phyloP scores from a whole-genome alignment of 2,329 filamentous ascomycete genomes.

The Zasmidium citrigriseum region DNA sequence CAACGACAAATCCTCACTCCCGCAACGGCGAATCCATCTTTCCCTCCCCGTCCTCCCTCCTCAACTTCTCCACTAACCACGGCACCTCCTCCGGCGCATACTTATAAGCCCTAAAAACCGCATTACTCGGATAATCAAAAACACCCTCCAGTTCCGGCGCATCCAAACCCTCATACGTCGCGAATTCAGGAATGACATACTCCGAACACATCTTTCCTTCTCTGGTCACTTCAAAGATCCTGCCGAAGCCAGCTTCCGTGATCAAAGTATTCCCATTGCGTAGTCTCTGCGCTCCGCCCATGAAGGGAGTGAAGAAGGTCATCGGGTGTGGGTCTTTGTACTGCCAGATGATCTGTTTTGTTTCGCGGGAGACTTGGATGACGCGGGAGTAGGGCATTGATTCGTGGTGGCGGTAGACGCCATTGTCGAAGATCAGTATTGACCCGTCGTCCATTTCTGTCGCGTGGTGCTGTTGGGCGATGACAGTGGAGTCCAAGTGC shows the following conservation, averaged over 20 bases:
- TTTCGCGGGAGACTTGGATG: slow-evolving; percentile 42
- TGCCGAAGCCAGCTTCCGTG: slow-evolving; percentile 46
- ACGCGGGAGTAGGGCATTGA: slow-evolving; percentile 46
- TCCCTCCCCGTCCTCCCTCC: background rate
- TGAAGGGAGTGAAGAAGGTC: slow-evolving; percentile 50
- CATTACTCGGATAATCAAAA: slow-evolving; percentile 46
- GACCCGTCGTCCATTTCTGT: slow-evolving; percentile 44
- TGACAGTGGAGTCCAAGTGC: slow-evolving; percentile 42
- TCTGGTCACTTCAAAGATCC: slow-evolving; percentile 48
- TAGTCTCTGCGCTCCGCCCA: slow-evolving; percentile 49
- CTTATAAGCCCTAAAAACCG: slow-evolving; percentile 48
- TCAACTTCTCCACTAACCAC: slow-evolving; percentile 33
- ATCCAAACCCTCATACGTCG: slow-evolving; percentile 39
- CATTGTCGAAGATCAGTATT: slow-evolving; percentile 51
- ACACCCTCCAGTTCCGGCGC: slow-evolving; percentile 35
- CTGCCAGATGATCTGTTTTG: slow-evolving; percentile 47
- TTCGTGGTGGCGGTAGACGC: slow-evolving; percentile 43
- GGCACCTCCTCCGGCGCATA: slow-evolving; percentile 45
- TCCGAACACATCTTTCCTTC: slow-evolving; percentile 48
- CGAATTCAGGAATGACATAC: slow-evolving; percentile 46
- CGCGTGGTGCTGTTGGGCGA: slow-evolving; percentile 50
- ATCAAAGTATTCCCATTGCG: slow-evolving; percentile 46
- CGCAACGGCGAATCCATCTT: background rate
- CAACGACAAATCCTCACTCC: background rate
- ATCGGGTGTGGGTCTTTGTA: slow-evolving; percentile 44